Base-by-base conservation (phyloP, 169 alveolate genomes). In the Plasmodium gonderi region DNA sequence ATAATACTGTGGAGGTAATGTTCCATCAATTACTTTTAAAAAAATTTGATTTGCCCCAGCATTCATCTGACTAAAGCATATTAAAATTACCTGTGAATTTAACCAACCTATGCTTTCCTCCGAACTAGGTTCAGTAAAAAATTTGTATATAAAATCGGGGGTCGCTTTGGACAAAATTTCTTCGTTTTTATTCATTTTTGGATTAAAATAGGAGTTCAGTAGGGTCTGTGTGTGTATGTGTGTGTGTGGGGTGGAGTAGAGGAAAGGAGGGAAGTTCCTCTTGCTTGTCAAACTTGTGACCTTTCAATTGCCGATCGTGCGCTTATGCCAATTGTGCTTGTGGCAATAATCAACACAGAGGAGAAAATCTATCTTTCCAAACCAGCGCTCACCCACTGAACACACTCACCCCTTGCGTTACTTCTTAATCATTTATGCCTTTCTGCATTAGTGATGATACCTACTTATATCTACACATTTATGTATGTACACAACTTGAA, bases 41-140 rank as follows among this genome's bases (percentile, higher is more conserved):
- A 87, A 87, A 33, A 54, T 29, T 17, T 76, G 93, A 74, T 51
- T 87, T 14, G 90, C 85, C 54, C 90, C 85, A 20, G 85, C 93
- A 87, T 76, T 87, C 93, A 75, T 87, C 29, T 87, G 93, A 44
- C 93, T 87, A 78, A 87, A 75, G 36, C 93, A 87, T 36, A 87
- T 74, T 31, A 87, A 76, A 40, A 60, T 68, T 12, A 82, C 75
- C 40, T 82, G 83, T 6, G 77, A 26, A 36, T 68, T 82, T 17
- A 82, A 45, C 92, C 82, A 82, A 2, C 49, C 42, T 45, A 72
- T 44, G 14, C 76, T 33, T 82, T 87, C 93, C 14, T 75, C 45
- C 45, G 93, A 87, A 11, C 42, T 38, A 6, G 80, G 74, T 26
- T 87, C 89, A 7, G 89, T 87, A 42, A 87, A 87, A 87, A 87